Evolutionary conservation across 805 yeast species (phyloP).

Genomic region (Kurtzmaniella cleridarum): DNA sequence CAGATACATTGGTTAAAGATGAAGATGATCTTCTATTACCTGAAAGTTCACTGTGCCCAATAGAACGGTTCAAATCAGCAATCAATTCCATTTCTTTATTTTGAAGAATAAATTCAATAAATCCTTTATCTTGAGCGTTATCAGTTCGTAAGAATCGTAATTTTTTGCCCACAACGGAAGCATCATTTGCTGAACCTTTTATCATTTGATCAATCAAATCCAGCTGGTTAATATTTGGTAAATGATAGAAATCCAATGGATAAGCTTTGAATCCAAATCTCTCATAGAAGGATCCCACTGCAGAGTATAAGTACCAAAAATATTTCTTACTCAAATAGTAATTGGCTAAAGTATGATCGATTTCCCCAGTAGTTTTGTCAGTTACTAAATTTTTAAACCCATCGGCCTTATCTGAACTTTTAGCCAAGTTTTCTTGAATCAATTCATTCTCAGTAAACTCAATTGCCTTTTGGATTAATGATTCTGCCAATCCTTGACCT

Average conservation of each 20-base stretch:
- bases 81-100: conserved; percentile 30
- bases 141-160: conserved; percentile 20
- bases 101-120: conserved; percentile 27
- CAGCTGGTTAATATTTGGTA: conserved; percentile 20
- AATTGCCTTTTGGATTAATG: conserved; percentile 21
- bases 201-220: conserved; percentile 18
- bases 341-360: conserved; percentile 26
- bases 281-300: conserved; percentile 62
- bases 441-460: conserved; percentile 26
- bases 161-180: conserved; percentile 20
- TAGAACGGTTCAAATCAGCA: conserved; percentile 30
- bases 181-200: not conserved
- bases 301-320: conserved; percentile 59
- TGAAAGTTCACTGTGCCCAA: conserved; percentile 27
- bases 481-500: conserved; percentile 24
- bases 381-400: conserved; percentile 29
- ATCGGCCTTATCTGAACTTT: conserved; percentile 20
- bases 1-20: conserved; percentile 25
- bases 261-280: conserved; percentile 51
- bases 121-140: conserved; percentile 20
- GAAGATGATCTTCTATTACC: conserved; percentile 27
- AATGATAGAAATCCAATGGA: conserved; percentile 29
- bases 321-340: conserved; percentile 31
- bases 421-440: conserved; percentile 17
- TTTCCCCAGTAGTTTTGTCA: conserved; percentile 13